Base-by-base conservation (phyloP, 164 flowering plant genomes). In the Aristolochia contorta region DNA sequence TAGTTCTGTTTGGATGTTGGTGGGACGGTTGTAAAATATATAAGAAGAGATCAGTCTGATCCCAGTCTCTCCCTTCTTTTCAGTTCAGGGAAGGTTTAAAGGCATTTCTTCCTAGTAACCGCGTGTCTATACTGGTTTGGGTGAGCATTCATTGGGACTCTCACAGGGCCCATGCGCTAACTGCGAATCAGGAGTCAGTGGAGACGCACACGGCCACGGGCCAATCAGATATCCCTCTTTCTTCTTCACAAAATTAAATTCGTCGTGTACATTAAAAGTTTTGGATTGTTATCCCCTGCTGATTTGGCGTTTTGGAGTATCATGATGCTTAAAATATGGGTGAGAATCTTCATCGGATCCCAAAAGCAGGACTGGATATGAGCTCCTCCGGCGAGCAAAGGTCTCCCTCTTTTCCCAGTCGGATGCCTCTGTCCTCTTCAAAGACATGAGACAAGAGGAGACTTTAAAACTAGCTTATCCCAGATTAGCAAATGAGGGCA, bases 21-120 rank as follows among this genome's bases (percentile, higher is more conserved):
- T 16, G 23, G 58, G 58, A 12, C 46, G 58, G 58, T 56, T 19
- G 12, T 56, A 56, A 56, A 56, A 56, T 56, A 56, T 16, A 1
- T n/a, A n/a, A n/a, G n/a, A n/a, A n/a, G n/a, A n/a, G n/a, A n/a
- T n/a, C n/a, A n/a, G n/a, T n/a, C n/a, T n/a, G n/a, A n/a, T n/a
- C n/a, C n/a, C n/a, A 56, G 19, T 4, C 12, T 2, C 7, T 7
- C 7, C 33, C 33, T 7, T 32, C 33, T 32, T 32, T 32, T 32
- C 7, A 32, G 3, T 32, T 32, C 33, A 3, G 7, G 33, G 7
- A 32, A 32, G 7, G 33, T 3, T 3, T 32, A 37, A 37, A 8
- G 53, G 3, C 53, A 49, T 6, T 18, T 49, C 20, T 18, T 18
- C 53, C 19, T 18, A 3, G 53, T 49, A 20, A 49, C 19, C 27